Evolutionary conservation across 2,329 filamentous ascomycete species (phyloP), one percentile per base, ranked within the genome.

Genomic region (Claviceps pazoutovae): DNA sequence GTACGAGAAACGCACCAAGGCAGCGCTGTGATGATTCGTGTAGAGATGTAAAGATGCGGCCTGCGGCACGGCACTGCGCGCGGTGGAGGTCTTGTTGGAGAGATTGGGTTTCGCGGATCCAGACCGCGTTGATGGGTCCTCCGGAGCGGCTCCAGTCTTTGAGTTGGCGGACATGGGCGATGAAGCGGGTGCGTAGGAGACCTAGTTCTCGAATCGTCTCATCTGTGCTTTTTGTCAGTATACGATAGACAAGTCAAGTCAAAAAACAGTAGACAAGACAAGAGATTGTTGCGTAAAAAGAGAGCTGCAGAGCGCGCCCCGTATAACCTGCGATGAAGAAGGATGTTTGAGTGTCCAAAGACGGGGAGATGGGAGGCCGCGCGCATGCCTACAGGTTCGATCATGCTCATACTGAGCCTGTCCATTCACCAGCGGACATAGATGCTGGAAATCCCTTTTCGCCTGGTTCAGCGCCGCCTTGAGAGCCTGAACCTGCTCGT

Each of bases 381-480:
- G 21, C 13, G 47, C 37, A 36, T 30, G 38, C 23, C 75, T 65
- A 79, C 76, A 59, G 53, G 70, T 74, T 51, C 75, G 68, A 60
- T 82, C 77, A 54, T 74, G 73, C 59, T 80, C 74, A 58, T 81
- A 81, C 62, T 80, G 77, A 46, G 73, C 68, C 58, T 74, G 71
- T 34, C 77, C 76, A 56, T 78, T 75, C 51, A 81, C 71, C 44
- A 81, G 66, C 46, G 69, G 68, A 21, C 72, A 71, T 53, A 82
- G 67, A 59, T 77, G 72, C 65, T 81, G 78, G 56, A 80, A 82
- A 64, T 82, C 78, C 62, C 71, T 73, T 64, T 75, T 78, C 52
- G 78, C 78, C 57, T 79, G 76, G 60, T 80, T 75, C 49, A 82
- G 68, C n/a, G 72, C 68, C 38, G 71, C 67, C 58, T 79, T 73